phyloP scores from a whole-genome alignment of 306 rosid species.

The Fagus sylvatica region DNA sequence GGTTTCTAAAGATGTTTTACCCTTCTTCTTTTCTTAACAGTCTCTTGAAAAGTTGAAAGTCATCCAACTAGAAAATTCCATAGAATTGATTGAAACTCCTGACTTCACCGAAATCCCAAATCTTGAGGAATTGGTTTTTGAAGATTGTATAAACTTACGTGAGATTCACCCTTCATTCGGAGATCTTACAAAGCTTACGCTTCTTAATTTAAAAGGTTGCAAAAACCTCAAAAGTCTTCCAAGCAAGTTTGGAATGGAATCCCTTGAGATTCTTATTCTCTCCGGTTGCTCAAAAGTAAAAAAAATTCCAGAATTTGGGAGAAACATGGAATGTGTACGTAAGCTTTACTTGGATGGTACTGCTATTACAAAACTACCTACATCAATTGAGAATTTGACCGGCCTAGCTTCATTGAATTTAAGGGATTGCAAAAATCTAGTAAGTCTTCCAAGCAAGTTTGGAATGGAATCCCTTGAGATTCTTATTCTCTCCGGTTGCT shows the following conservation, averaged over 20 bases:
- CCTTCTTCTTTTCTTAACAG: neutral
- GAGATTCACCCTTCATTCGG: slow-evolving; percentile 24
- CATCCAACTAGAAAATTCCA: slow-evolving; percentile 12
- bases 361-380: too few relatives aligned
- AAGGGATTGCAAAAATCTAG: too few relatives aligned
- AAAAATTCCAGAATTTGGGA: too few relatives aligned
- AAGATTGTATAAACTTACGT: slow-evolving; percentile 7
- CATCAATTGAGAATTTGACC: too few relatives aligned
- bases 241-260: neutral
- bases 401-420: too few relatives aligned
- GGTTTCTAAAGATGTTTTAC: neutral
- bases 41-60: slow-evolving; percentile 3
- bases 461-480: too few relatives aligned
- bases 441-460: too few relatives aligned
- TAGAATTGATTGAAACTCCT: neutral
- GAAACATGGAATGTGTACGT: too few relatives aligned
- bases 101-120: slow-evolving; percentile 14
- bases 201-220: slow-evolving; percentile 11
- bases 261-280: neutral
- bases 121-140: slow-evolving; percentile 25
- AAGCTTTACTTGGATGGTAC: too few relatives aligned
- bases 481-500: too few relatives aligned
- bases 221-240: neutral
- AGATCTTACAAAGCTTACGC: neutral
- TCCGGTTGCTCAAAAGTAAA: neutral